Base-by-base conservation (phyloP, 2,329 filamentous ascomycete genomes). In the Trichoderma brevicompactum region DNA sequence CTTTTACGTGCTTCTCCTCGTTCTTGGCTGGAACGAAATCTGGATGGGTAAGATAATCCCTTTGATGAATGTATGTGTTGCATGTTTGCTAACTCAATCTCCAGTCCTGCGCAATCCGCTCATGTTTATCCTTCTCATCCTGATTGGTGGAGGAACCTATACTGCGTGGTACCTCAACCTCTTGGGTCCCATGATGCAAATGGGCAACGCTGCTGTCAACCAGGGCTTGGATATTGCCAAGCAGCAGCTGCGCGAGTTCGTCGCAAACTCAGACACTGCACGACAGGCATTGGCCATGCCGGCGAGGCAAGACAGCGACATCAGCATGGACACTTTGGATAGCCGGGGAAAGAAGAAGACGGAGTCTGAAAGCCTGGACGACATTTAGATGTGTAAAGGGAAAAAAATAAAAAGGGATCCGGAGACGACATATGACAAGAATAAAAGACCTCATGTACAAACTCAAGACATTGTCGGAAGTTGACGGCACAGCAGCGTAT, bases 11-110 rank as follows among this genome's bases (percentile, higher is more conserved):
- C 78, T 98, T 65, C 83, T 99, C 65, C 81, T 99, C 69, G 92
- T 92, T 23, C 83, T 99, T 55, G 95, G 95, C n/a, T 99, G 95
- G 95, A 99, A 99, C 78, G 95, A 99, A 79, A 94, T 99, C 69
- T 82, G 96, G 70, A 92, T 94, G 74, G 92, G 94, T 96, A 64
- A 56, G 61, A 28, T 32, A 44, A 23, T n/a, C 28, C 38, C 10
- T 8, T 41, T 12, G n/a, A 12, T 34, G 84, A 84, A 91, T 62
- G 10, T 41, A 5, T 17, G 7, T 48, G 4, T 7, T 34, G 7
- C n/a, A 13, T 32, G 8, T 17, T 50, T 49, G 34, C 50, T 63
- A 53, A 66, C 40, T 12, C 13, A 13, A 3, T 48, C 4, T 64
- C 19, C 72, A 97, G 95, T 99, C 41, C 84, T 98, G 48, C 92